phyloP scores from a whole-genome alignment of 768 basidiomycete genomes.

The Hebeloma cylindrosporum region DNA sequence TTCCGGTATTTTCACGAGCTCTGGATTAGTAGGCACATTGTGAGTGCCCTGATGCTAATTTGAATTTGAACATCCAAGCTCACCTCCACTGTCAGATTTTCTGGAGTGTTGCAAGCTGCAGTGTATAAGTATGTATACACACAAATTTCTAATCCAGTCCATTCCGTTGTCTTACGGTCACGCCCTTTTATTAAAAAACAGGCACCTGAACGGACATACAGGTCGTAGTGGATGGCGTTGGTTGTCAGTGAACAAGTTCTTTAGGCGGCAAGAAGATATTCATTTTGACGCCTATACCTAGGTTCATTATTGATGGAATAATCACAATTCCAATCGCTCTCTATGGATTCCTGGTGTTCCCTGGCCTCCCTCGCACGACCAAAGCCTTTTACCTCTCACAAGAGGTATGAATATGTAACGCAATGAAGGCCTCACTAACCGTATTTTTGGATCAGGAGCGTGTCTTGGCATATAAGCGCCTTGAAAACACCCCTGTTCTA shows the following conservation, averaged over 20 bases:
- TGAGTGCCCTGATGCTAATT: slow-evolving; percentile 28
- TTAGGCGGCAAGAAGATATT: neutral
- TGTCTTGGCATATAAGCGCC: slow-evolving; percentile 48
- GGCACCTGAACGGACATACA: slow-evolving; percentile 50
- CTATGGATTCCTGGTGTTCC: slow-evolving; percentile 73
- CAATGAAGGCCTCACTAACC: neutral
- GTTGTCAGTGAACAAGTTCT: slow-evolving; percentile 42
- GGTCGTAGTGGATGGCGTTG: slow-evolving; percentile 69
- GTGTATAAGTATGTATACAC: slow-evolving; percentile 52
- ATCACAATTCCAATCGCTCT: slow-evolving; percentile 71
- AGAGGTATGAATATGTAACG: slow-evolving; percentile 36
- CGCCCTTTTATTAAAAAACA: slow-evolving; percentile 22
- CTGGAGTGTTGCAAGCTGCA: slow-evolving; percentile 62
- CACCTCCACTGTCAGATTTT: slow-evolving; percentile 45
- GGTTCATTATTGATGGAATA: slow-evolving; percentile 69
- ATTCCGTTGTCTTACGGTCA: slow-evolving; percentile 3
- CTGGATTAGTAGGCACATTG: slow-evolving; percentile 62
- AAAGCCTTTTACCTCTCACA: slow-evolving; percentile 61
- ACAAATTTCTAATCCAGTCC: neutral
- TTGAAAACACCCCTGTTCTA: slow-evolving; percentile 32
- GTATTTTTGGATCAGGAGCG: slow-evolving; percentile 46
- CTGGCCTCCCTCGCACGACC: slow-evolving; percentile 66
- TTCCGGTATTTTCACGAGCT: slow-evolving; percentile 69
- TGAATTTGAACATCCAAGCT: neutral
- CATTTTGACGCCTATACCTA: slow-evolving; percentile 21